Conservation (phyloP, 495 filamentous ascomycete genomes). For the Penicillium bovifimosum region DNA sequence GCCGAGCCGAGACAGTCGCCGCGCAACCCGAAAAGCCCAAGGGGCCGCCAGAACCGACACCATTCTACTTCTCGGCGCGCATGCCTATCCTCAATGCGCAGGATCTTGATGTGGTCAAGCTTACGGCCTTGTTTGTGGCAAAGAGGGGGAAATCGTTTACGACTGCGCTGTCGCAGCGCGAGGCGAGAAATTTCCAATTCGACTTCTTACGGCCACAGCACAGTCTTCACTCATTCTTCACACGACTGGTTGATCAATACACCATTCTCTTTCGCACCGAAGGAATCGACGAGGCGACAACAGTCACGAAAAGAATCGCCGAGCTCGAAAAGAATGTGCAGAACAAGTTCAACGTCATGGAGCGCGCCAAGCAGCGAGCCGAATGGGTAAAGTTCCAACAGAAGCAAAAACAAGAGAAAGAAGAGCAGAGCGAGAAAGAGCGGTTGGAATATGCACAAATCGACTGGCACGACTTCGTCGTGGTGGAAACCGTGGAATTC, state of each 20-base stretch:
- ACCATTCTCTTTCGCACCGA: slow-evolving; percentile 66
- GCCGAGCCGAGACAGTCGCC: slow-evolving; percentile 57
- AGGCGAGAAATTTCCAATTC: slow-evolving; percentile 90
- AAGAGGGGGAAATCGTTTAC: slow-evolving; percentile 87
- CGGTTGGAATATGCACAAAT: slow-evolving; percentile 81
- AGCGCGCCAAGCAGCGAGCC: slow-evolving; percentile 73
- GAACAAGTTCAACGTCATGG: slow-evolving; percentile 75
- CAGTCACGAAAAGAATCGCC: slow-evolving; percentile 61
- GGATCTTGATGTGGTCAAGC: slow-evolving; percentile 86
- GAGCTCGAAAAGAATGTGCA: slow-evolving; percentile 72
- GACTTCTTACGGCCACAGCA: slow-evolving; percentile 95
- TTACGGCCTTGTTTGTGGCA: slow-evolving; percentile 87
- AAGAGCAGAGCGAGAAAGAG: slow-evolving; percentile 83
- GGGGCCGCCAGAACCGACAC: slow-evolving; percentile 81
- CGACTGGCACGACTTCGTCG: slow-evolving; percentile 96
- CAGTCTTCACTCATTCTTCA: slow-evolving; percentile 92
- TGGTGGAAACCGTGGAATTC: slow-evolving; percentile 95
- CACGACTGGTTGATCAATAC: slow-evolving; percentile 87
- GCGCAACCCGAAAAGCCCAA: slow-evolving; percentile 61
- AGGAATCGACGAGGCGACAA: slow-evolving; percentile 63
- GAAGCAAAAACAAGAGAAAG: slow-evolving; percentile 80
- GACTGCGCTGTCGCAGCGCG: slow-evolving; percentile 79
- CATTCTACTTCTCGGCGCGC: slow-evolving; percentile 90
- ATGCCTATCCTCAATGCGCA: slow-evolving; percentile 97
- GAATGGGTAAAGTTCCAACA: slow-evolving; percentile 84